These are phyloP conservation scores for Colletotrichum sp. DNA, from an alignment of 2,329 filamentous ascomycete genomes.

Conservation along the genomic window DNA sequence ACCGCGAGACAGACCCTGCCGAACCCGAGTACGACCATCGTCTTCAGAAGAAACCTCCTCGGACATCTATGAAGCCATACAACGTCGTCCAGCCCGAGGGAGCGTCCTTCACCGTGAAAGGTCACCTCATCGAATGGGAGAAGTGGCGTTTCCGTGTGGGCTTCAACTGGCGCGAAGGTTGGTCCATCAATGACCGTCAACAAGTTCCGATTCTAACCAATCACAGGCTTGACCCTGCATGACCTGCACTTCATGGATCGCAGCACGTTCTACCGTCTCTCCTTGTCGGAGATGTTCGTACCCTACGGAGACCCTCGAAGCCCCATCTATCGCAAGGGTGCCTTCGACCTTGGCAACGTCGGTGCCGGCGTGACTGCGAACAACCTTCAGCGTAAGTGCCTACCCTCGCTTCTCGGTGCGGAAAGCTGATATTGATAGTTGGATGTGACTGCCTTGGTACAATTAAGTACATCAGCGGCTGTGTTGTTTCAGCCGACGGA, in stretches of 20 bases:
- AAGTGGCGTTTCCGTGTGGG: conserved; percentile 62
- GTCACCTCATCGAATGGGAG: conserved; percentile 25
- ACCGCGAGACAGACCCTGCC: background rate
- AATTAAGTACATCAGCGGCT: conserved; percentile 59
- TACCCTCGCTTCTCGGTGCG: fast-evolving
- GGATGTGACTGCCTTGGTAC: conserved; percentile 42
- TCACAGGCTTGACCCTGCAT: conserved; percentile 47
- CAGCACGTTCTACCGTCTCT: conserved; percentile 64
- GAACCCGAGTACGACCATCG: conserved; percentile 34
- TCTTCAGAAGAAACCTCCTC: conserved; percentile 23
- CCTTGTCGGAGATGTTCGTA: conserved; percentile 67
- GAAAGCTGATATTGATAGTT: fast-evolving
- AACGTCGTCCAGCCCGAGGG: conserved; percentile 40
- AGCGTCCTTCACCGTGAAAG: conserved; percentile 31
- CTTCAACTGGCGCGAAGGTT: conserved; percentile 60
- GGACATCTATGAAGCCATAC: conserved; percentile 38
- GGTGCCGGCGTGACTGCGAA: conserved; percentile 70
- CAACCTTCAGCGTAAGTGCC: conserved; percentile 45
- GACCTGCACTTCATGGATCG: conserved; percentile 65
- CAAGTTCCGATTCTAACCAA: background rate
- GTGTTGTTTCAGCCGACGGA: conserved; percentile 65
- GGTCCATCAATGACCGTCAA: background rate
- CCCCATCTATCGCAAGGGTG: conserved; percentile 70
- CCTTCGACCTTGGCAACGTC: conserved; percentile 71
- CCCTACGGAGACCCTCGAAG: conserved; percentile 67